Evolutionary conservation across 768 basidiomycete species (phyloP), one percentile per base, ranked within the genome.

Genomic region (Lactarius hatsudake): DNA sequence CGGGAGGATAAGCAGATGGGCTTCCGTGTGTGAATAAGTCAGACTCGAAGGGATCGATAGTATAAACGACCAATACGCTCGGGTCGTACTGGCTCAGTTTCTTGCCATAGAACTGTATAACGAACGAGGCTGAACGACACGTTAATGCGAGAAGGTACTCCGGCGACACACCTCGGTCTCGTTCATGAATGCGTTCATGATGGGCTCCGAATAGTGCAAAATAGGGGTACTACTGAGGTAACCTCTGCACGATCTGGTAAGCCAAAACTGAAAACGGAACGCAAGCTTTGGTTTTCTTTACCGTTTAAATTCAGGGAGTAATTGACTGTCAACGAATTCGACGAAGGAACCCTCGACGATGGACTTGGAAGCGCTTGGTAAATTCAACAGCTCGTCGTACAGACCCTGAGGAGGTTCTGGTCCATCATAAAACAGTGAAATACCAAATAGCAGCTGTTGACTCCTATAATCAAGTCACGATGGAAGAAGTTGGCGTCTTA

Each of bases 361-460:
- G 30, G 59, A 42, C 5, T 23, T 23, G 59, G 64, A 20, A 7
- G 40, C 26, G 12, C 23, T 60, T 32, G 54, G 18, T 18, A 66
- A 40, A 34, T n/a, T 51, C 17, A 66, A 34, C 20, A 66, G 23
- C 26, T 62, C 65, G 17, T 62, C 65, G 30, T 55, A 66, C 23
- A 66, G 61, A 23, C 61, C 61, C 12, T 10, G 8, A 6, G 61
- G 60, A 4, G 65, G 60, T 26, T 45, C 56, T 36, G 65, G 65
- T 17, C 60, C 65, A 20, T 66, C 61, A 32, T 57, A 62, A 38
- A 66, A 66, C 13, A 66, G 42, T 2, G 61, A 32, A 40, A 66
- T 9, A 5, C 5, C 12, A n/a, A 62, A 56, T 8, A n/a, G 3
- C 0, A 45, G 10, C 61, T 66, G 17, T 17, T 28, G 10, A 20